Evolutionary conservation across 2,329 filamentous ascomycete genomes (phyloP).

Genomic region (Phyllosticta citriasiana): DNA sequence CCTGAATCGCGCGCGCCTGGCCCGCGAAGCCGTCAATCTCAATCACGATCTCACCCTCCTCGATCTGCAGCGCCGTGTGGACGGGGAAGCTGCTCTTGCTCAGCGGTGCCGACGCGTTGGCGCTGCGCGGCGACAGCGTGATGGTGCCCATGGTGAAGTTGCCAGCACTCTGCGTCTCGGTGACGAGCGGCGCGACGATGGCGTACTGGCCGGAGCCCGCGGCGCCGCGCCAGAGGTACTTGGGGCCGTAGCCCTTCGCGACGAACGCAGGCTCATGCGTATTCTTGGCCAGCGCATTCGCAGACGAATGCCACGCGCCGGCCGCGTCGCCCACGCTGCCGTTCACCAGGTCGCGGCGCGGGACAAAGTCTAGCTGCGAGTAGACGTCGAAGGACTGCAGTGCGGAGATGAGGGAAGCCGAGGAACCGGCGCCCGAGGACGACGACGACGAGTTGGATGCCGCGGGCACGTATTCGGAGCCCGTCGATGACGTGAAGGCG

Average conservation of each 20-base stretch:
- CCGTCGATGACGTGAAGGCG: slow-evolving; percentile 26
- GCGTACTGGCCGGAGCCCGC: slow-evolving; percentile 27
- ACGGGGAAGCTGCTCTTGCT: slow-evolving; percentile 16
- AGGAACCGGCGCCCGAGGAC: slow-evolving; percentile 16
- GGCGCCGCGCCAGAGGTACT: slow-evolving; percentile 31
- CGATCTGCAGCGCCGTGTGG: slow-evolving; percentile 30
- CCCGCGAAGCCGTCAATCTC: slow-evolving; percentile 21
- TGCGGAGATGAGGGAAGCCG: slow-evolving; percentile 23
- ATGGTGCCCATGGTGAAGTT: slow-evolving; percentile 38
- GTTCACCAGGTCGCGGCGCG: slow-evolving; percentile 33
- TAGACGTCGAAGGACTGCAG: slow-evolving; percentile 37
- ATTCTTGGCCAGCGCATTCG: slow-evolving; percentile 25
- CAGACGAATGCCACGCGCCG: slow-evolving; percentile 30
- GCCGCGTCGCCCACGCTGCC: slow-evolving; percentile 26
- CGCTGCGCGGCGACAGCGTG: slow-evolving; percentile 24
- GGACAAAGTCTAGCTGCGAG: slow-evolving; percentile 30
- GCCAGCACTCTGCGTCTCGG: slow-evolving; percentile 27
- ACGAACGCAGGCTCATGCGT: slow-evolving; percentile 31
- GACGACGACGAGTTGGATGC: slow-evolving; percentile 16
- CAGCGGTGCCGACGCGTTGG: slow-evolving; percentile 15
- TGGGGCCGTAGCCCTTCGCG: slow-evolving; percentile 38
- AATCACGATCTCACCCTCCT: slow-evolving; percentile 28
- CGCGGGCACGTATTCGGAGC: slow-evolving; percentile 29
- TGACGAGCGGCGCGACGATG: slow-evolving; percentile 36
- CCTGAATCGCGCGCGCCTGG: slow-evolving; percentile 21